Base-by-base conservation (phyloP, 208 protist species). In the Trypanosoma cruzi region DNA sequence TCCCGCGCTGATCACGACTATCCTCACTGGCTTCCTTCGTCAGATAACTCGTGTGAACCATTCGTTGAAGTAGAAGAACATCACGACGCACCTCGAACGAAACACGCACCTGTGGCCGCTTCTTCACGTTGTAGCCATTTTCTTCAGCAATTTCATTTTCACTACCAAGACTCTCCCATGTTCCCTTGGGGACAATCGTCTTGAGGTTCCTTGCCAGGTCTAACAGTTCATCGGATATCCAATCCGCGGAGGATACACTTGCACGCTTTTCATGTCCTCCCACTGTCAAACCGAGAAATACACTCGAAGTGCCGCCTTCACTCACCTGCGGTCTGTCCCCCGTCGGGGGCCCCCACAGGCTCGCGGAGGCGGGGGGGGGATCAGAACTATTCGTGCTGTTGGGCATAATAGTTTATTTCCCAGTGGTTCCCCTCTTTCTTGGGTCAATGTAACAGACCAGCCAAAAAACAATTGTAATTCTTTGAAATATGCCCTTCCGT, bases 11-110 rank as follows among this genome's bases (percentile, higher is more conserved):
- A 65, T 96, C 88, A 40, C 91, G 85, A 61, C 88, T 89, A 75
- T 96, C 91, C 67, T 96, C 91, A 64, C 86, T 92, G 0, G 91
- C 91, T 61, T 96, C 91, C 69, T 93, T 93, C 4, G 86, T 90
- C 29, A 95, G 54, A 67, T 84, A 93, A 58, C 73, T 71, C 48
- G 77, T 76, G 22, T 82, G 71, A 18, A 73, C 71, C 54, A 72
- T 68, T 71, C 77, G 85, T 52, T 92, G 84, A 37, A 77, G 69
- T 49, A 95, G 54, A 10, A 95, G 58, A 28, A 89, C 71, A 58
- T 90, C 67, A 6, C 90, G 80, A 8, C 79, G 57, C 18, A 92
- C 80, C 56, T 91, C 80, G 63, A 92, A 95, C 48, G 88, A 71
- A 1, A 96, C 77, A 3, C 79, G 88, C 57, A 89, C 88, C 24